Percentiles rank a stretch among this genome's conserved stretches.
Conservation (phyloP, 768 basidiomycete species). For the Agaricus bisporus region DNA sequence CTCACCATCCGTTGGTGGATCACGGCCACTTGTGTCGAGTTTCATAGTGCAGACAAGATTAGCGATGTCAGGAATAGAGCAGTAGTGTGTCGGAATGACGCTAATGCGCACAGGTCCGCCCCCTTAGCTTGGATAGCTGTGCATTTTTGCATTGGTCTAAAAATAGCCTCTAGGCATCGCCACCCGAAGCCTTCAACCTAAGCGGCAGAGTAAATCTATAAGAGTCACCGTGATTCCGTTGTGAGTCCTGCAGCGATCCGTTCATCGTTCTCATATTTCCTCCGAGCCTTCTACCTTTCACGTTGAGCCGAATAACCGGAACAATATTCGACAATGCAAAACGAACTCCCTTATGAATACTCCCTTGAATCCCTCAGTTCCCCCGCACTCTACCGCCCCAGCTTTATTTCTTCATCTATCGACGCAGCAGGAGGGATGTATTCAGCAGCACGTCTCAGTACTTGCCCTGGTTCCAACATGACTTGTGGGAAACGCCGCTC, state of each 20-base stretch:
- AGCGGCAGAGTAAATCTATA: not conserved
- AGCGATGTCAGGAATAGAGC: too few relatives aligned
- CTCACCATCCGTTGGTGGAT: too few relatives aligned
- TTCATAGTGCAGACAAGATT: too few relatives aligned
- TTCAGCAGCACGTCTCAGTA: not conserved
- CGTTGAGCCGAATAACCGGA: not conserved
- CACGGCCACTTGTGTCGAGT: too few relatives aligned
- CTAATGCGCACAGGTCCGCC: not conserved
- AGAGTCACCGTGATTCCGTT: not conserved
- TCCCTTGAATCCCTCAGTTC: constrained; percentile 11
- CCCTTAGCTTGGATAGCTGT: not conserved
- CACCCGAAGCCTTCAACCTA: not conserved
- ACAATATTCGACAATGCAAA: constrained; percentile 15
- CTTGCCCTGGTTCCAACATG: not conserved
- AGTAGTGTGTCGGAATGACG: not conserved
- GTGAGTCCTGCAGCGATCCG: not conserved
- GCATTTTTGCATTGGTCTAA: not conserved
- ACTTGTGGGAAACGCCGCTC: constrained; percentile 53
- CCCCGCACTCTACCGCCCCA: constrained; percentile 12
- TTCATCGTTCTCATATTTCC: not conserved
- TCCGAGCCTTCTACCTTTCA: not conserved
- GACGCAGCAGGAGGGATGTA: constrained; percentile 12
- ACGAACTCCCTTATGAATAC: constrained; percentile 18
- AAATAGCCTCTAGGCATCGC: not conserved
- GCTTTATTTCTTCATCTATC: constrained; percentile 1